These are phyloP conservation scores for Penstemon newberryi DNA, from an alignment of 257 asterid species.

Conservation along the genomic window DNA sequence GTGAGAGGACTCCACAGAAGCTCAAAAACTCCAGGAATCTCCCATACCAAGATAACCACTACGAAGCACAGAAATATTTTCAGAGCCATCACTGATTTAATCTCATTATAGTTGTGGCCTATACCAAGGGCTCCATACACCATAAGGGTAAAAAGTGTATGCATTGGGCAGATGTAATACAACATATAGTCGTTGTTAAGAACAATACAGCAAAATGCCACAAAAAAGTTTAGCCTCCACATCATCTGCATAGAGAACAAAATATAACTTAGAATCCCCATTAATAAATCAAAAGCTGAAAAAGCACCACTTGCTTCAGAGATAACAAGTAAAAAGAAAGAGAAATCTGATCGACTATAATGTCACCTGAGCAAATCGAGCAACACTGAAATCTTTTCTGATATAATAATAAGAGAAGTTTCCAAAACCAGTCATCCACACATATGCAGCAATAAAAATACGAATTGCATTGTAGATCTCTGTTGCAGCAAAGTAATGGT, in stretches of 20 bases:
- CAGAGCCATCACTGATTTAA: conserved; percentile 74
- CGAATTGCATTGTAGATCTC: conserved; percentile 98
- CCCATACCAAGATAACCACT: conserved; percentile 93
- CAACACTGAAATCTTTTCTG: conserved; percentile 86
- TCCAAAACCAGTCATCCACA: conserved; percentile 99
- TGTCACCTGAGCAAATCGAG: conserved; percentile 93
- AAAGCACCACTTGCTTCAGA: too few relatives aligned
- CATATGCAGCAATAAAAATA: conserved; percentile 94
- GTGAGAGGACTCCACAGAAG: conserved; percentile 80
- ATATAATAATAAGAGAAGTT: conserved; percentile 96
- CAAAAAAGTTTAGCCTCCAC: conserved; percentile 99
- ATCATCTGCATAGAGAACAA: conserved; percentile 80
- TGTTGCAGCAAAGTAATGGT: conserved; percentile 96
- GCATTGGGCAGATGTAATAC: conserved; percentile 98
- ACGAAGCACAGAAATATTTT: conserved; percentile 68
- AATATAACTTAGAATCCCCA: conserved; percentile 26
- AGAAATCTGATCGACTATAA: conserved; percentile 7
- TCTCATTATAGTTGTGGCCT: conserved; percentile 87
- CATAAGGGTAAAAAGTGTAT: conserved; percentile 94
- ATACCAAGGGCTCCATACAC: conserved; percentile 98
- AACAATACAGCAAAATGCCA: conserved; percentile 83
- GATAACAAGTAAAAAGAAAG: not conserved
- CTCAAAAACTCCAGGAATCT: conserved; percentile 90
- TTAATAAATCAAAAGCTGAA: not conserved
- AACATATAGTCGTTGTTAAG: conserved; percentile 91